Conservation (phyloP, 495 filamentous ascomycete species). For the Trypethelium eluteriae region DNA sequence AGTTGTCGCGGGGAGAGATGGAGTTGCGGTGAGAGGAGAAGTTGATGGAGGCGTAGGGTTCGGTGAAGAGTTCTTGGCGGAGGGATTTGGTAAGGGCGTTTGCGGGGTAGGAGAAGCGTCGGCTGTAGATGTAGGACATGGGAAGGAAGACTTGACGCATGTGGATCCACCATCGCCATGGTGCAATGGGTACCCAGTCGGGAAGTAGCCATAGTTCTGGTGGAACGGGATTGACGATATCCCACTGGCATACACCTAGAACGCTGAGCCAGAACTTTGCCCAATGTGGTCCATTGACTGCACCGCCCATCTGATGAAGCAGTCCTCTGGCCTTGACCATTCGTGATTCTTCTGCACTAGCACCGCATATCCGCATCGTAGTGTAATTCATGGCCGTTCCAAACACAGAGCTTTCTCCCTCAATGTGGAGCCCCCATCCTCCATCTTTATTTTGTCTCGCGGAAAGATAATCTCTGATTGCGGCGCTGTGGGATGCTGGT, state of each 20-base stretch:
- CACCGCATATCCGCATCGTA: constrained; percentile 78
- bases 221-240: constrained; percentile 87
- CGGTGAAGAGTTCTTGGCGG: constrained; percentile 75
- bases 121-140: constrained; percentile 85
- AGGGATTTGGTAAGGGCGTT: constrained; percentile 47
- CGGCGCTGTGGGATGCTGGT: constrained; percentile 68
- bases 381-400: constrained; percentile 88
- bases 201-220: constrained; percentile 92
- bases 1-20: constrained; percentile 74
- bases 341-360: constrained; percentile 70
- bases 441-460: constrained; percentile 83
- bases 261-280: constrained; percentile 86
- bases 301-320: constrained; percentile 80
- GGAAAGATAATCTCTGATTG: constrained; percentile 91
- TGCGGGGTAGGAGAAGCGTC: constrained; percentile 58
- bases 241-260: constrained; percentile 77
- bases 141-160: constrained; percentile 88
- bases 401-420: constrained; percentile 87
- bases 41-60: constrained; percentile 68
- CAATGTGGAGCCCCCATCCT: constrained; percentile 94
- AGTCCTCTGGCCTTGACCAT: constrained; percentile 81
- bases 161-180: constrained; percentile 99
- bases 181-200: constrained; percentile 88
- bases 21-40: constrained; percentile 74
- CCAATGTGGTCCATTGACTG: constrained; percentile 83